Conservation (phyloP, 2,329 filamentous ascomycete genomes). For the Bipolaris bicolor region DNA sequence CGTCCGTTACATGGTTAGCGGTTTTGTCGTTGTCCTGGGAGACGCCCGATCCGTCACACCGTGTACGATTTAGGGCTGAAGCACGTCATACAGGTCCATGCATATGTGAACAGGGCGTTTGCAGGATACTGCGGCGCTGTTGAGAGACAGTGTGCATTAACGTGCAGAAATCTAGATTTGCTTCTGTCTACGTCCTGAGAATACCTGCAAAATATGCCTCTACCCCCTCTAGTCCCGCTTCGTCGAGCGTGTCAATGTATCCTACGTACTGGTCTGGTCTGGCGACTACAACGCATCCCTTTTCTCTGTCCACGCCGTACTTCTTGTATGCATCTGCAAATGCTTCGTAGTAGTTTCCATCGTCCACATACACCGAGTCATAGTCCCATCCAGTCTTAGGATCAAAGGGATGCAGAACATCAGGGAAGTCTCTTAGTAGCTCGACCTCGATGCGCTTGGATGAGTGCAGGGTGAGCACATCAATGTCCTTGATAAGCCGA, state of each 20-base stretch:
- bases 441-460: slow-evolving; percentile 56
- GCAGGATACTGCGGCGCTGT: slow-evolving; percentile 3
- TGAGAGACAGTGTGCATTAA: background rate
- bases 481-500: slow-evolving; percentile 60
- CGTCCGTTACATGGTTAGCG: slow-evolving; percentile 1
- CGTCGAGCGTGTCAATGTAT: slow-evolving; percentile 49
- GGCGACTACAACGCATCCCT: slow-evolving; percentile 65
- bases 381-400: slow-evolving; percentile 49
- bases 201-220: slow-evolving; percentile 43
- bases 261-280: slow-evolving; percentile 73
- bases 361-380: slow-evolving; percentile 56
- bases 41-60: slow-evolving; percentile 1
- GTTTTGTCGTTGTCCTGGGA: slow-evolving; percentile 4
- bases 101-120: slow-evolving; percentile 11
- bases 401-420: slow-evolving; percentile 53
- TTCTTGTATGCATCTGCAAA: slow-evolving; percentile 58
- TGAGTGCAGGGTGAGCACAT: slow-evolving; percentile 67
- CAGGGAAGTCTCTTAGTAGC: slow-evolving; percentile 51
- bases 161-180: background rate
- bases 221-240: slow-evolving; percentile 35
- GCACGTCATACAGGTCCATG: slow-evolving; percentile 5
- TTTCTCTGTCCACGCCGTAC: slow-evolving; percentile 63
- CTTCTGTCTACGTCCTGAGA: slow-evolving; percentile 21
- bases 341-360: slow-evolving; percentile 52
- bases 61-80: slow-evolving; percentile 6